These are phyloP conservation scores for Trametes elegans DNA, from an alignment of 768 basidiomycete species.

Conservation along the genomic window DNA sequence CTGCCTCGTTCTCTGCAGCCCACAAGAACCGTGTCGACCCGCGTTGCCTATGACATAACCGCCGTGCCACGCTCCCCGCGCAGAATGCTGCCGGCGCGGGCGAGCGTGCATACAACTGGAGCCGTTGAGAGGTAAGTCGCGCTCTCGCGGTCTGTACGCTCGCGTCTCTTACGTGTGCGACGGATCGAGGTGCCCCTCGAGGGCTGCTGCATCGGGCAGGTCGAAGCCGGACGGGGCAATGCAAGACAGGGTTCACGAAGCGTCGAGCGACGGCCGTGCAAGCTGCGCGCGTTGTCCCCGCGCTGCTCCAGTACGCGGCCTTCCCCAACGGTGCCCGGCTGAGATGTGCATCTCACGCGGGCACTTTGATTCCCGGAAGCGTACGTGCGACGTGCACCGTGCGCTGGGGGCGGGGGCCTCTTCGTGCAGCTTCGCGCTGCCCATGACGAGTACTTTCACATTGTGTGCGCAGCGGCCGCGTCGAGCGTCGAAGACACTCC, in stretches of 20 bases:
- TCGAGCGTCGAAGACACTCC: slow-evolving; percentile 1
- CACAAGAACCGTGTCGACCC: neutral
- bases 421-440: neutral
- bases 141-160: neutral
- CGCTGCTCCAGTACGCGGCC: neutral
- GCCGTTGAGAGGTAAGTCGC: slow-evolving; percentile 7
- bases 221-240: no score
- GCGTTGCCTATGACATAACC: slow-evolving; percentile 6
- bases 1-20: neutral
- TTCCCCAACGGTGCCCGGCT: neutral
- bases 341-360: slow-evolving; percentile 7
- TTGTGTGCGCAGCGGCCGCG: no score
- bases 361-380: slow-evolving; percentile 8
- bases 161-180: slow-evolving; percentile 14
- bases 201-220: neutral
- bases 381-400: neutral
- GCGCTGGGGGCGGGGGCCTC: neutral
- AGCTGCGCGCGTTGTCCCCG: neutral
- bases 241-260: no score
- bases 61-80: neutral
- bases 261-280: neutral
- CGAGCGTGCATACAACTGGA: neutral
- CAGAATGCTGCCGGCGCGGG: neutral
- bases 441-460: neutral
- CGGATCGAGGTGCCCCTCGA: slow-evolving; percentile 1